These are phyloP conservation scores for Tulasnella sp. DNA, from an alignment of 768 basidiomycete species.

Conservation along the genomic window DNA sequence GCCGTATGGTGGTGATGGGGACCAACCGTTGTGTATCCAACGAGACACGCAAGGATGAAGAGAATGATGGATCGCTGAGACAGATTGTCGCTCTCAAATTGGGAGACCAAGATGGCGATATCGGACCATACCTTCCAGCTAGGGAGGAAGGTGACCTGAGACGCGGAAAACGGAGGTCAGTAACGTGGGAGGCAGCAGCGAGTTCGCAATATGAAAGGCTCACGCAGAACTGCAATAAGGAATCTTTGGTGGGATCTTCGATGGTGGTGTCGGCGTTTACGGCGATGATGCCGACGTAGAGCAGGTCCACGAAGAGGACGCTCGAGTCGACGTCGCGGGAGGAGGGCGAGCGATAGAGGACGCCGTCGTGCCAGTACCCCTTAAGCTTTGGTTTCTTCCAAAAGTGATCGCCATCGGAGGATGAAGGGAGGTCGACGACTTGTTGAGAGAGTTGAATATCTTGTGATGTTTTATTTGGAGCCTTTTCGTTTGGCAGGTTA, in stretches of 20 bases:
- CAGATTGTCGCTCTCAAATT: neutral
- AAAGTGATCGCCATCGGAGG: neutral
- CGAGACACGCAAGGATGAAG: constrained; percentile 7
- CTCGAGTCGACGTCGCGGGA: neutral
- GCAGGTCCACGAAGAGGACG: constrained; percentile 5
- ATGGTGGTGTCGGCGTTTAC: constrained; percentile 2
- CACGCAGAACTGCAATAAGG: neutral
- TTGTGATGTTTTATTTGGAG: neutral
- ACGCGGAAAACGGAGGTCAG: neutral
- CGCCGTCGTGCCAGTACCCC: constrained; percentile 3
- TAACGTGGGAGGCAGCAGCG: neutral
- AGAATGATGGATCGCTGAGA: neutral
- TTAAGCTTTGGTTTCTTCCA: neutral
- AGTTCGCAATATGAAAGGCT: neutral
- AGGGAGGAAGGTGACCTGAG: constrained; percentile 2
- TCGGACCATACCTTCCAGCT: constrained; percentile 5
- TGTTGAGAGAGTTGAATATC: neutral
- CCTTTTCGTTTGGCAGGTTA: neutral
- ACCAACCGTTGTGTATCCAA: constrained; percentile 1
- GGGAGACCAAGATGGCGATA: neutral
- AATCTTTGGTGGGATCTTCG: neutral
- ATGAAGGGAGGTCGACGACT: neutral
- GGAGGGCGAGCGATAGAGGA: neutral
- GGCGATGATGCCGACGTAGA: constrained; percentile 11
- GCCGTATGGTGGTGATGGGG: neutral